Conservation (phyloP, 805 yeast species). For the Schwanniomyces polymorphus region DNA sequence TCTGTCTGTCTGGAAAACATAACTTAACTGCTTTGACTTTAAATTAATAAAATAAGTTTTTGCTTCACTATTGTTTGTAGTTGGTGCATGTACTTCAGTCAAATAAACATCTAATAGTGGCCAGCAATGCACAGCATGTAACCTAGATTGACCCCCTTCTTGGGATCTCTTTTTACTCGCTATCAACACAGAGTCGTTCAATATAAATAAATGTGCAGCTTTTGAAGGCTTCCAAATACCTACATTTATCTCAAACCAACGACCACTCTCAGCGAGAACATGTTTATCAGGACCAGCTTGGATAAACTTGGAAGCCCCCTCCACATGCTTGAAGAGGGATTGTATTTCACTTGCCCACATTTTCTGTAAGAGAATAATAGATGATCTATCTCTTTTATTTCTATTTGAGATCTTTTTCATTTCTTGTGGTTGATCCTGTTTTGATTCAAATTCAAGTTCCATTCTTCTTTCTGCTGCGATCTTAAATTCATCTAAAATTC, state of each 20-base stretch:
- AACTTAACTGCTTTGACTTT: slow-evolving; percentile 47
- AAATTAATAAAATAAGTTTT: slow-evolving; percentile 45
- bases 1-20: slow-evolving; percentile 61
- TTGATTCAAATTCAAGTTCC: slow-evolving; percentile 40
- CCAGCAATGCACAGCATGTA: slow-evolving; percentile 78
- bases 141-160: slow-evolving; percentile 32
- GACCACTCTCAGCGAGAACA: slow-evolving; percentile 71
- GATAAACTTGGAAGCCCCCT: slow-evolving; percentile 82
- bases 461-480: slow-evolving; percentile 61
- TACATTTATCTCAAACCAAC: slow-evolving; percentile 85
- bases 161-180: slow-evolving; percentile 56
- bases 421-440: slow-evolving; percentile 2
- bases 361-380: slow-evolving; percentile 70
- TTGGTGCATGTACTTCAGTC: slow-evolving; percentile 34
- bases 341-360: slow-evolving; percentile 79
- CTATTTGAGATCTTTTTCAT: background rate
- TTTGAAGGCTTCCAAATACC: slow-evolving; percentile 82
- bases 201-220: slow-evolving; percentile 70
- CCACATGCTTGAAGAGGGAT: slow-evolving; percentile 75
- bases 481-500: slow-evolving; percentile 56
- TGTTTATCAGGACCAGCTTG: slow-evolving; percentile 80
- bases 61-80: slow-evolving; percentile 7
- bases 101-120: slow-evolving; percentile 63
- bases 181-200: slow-evolving; percentile 74
- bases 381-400: slow-evolving; percentile 55